A percentile compares a stretch with the other conserved stretches of the same genome.
Conservation (phyloP, 805 yeast species). For the Metschnikowia lochheadii region DNA sequence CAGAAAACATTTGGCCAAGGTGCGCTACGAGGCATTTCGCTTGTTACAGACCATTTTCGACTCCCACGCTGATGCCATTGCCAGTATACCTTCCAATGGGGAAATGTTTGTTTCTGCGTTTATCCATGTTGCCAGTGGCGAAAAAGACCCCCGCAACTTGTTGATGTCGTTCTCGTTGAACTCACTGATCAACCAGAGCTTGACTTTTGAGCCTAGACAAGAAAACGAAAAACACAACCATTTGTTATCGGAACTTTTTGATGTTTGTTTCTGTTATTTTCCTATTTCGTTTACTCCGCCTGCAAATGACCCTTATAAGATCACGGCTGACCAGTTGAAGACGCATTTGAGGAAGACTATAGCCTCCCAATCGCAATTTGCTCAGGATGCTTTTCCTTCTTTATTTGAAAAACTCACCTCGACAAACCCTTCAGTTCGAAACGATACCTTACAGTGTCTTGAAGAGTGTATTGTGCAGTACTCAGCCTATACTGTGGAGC, state of each 20-base stretch:
- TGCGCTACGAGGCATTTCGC: constrained; percentile 56
- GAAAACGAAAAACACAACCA: constrained; percentile 32
- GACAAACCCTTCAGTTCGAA: constrained; percentile 65
- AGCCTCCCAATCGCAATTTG: constrained; percentile 57
- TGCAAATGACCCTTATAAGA: constrained; percentile 78
- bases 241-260: constrained; percentile 70
- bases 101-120: constrained; percentile 53
- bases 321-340: constrained; percentile 72
- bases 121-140: constrained; percentile 72
- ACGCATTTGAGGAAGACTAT: constrained; percentile 56
- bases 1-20: constrained; percentile 53
- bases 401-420: constrained; percentile 77
- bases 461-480: constrained; percentile 52
- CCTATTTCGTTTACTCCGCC: constrained; percentile 96
- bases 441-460: constrained; percentile 68
- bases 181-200: constrained; percentile 37
- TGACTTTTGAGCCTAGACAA: constrained; percentile 25
- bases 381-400: constrained; percentile 71
- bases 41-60: constrained; percentile 39
- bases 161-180: constrained; percentile 63
- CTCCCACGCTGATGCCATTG: constrained; percentile 22
- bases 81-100: constrained; percentile 19
- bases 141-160: constrained; percentile 90
- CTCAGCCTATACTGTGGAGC: constrained; percentile 43
- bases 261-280: constrained; percentile 87